Percentiles rank a stretch among this genome's conserved stretches.
These are phyloP conservation scores for Chlorella vulgaris DNA, from an alignment of 139 green algal species.

Conservation along the genomic window DNA sequence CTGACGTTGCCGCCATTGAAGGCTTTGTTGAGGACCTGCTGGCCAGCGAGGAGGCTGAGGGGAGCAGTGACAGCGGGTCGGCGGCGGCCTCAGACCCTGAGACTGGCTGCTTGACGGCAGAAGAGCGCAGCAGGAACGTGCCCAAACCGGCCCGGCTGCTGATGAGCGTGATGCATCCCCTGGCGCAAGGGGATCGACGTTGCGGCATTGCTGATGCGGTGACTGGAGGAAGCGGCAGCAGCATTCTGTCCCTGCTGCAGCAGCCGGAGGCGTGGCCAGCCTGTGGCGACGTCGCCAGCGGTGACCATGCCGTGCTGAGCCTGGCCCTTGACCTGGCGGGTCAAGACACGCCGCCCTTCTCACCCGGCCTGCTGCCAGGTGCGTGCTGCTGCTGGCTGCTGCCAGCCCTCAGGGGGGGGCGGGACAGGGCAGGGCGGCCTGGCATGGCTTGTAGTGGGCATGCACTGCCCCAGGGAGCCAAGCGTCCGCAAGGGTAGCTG, in stretches of 20 bases:
- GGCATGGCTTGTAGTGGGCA: too few relatives aligned
- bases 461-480: too few relatives aligned
- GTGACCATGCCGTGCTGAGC: background rate
- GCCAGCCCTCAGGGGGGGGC: too few relatives aligned
- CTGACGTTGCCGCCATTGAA: background rate
- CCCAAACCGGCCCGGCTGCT: background rate
- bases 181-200: too few relatives aligned
- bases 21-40: background rate
- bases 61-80: constrained; percentile 1
- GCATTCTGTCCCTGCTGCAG: constrained; percentile 23
- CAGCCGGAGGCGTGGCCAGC: background rate
- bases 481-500: too few relatives aligned
- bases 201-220: too few relatives aligned
- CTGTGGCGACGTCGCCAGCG: background rate
- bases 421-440: too few relatives aligned
- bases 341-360: constrained; percentile 33
- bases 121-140: background rate
- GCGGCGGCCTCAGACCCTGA: too few relatives aligned
- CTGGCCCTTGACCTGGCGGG: constrained; percentile 51
- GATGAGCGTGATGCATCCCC: constrained; percentile 2
- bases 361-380: constrained; percentile 52
- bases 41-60: background rate
- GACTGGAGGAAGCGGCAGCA: background rate
- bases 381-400: background rate
- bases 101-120: background rate